Evolutionary conservation across 179 eudicot genomes (phyloP).

Genomic region (Heliamphora pulchella): DNA sequence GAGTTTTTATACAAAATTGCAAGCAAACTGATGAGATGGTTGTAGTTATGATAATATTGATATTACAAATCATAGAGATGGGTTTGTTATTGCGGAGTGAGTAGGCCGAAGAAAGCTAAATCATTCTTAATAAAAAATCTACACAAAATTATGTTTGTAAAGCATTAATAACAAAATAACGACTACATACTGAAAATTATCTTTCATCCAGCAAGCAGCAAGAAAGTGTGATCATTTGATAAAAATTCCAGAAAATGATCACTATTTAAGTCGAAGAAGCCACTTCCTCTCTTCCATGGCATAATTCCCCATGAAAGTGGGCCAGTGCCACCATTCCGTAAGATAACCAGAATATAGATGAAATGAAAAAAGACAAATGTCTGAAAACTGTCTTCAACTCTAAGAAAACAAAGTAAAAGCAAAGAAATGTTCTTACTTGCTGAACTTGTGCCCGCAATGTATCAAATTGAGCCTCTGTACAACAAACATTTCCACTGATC

Average conservation of each 20-base stretch:
- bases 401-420: not conserved
- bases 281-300: not conserved
- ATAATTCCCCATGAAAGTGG: not conserved
- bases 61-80: too few species aligned
- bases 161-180: too few species aligned
- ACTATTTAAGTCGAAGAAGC: not conserved
- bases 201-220: not conserved
- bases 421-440: conserved; percentile 54
- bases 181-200: too few species aligned
- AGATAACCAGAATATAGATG: not conserved
- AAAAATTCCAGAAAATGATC: not conserved
- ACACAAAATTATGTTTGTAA: too few species aligned
- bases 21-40: too few species aligned
- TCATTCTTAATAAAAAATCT: too few species aligned
- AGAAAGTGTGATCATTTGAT: not conserved
- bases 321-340: not conserved
- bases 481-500: conserved; percentile 83
- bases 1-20: too few species aligned
- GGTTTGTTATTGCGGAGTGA: too few species aligned
- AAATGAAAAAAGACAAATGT: not conserved
- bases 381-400: not conserved
- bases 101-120: too few species aligned
- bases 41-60: too few species aligned
- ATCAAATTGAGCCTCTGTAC: conserved; percentile 84
- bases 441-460: conserved; percentile 86